Evolutionary conservation across 441 rosid genomes (phyloP), one percentile per base, ranked within the genome.

Genomic region (Populus hybrid): DNA sequence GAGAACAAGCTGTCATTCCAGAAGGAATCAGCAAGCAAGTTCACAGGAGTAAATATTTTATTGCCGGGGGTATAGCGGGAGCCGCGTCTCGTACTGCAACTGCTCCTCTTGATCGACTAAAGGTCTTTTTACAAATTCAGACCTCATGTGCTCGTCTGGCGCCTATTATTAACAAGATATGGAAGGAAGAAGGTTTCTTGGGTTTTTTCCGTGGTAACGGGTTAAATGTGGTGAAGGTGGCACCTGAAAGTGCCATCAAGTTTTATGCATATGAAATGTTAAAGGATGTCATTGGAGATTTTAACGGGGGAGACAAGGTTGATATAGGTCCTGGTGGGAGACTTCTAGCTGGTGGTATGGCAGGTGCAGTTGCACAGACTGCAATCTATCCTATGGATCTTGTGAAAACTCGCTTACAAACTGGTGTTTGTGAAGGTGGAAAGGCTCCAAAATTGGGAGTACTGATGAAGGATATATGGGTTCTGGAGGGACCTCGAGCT

Each of bases 231-330:
- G 85, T 96, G 82, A 96, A 96, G 85, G 98, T 96, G 42, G 91
- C 98, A 76, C 99, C 99, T n/a, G 99, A 96, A 87, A 96, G 97
- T 77, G 99, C 99, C 50, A 87, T 96, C 50, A 96, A 86, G 85
- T 95, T 95, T 82, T 94, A 93, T 79, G 81, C 90, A n/a, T 95
- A 90, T 81, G 98, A 95, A 87, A 81, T 89, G 86, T 83, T 92
- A 40, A 94, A 95, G 82, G 86, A 83, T n/a, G 81, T 84, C 30
- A 88, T 91, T 70, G 87, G 83, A 79, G 87, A 86, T 26, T 36
- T 75, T 35, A 82, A 78, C 42, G 97, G 95, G 23, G 87, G 85
- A 72, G 85, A 85, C 32, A 88, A 83, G 28, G 87, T 78, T 72
- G 92, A 87, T 86, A 83, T 92, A 59, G 97, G 98, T 80, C 76